phyloP scores from a whole-genome alignment of 1,139 yeast genomes.

The Blastobotrys capitulatus region DNA sequence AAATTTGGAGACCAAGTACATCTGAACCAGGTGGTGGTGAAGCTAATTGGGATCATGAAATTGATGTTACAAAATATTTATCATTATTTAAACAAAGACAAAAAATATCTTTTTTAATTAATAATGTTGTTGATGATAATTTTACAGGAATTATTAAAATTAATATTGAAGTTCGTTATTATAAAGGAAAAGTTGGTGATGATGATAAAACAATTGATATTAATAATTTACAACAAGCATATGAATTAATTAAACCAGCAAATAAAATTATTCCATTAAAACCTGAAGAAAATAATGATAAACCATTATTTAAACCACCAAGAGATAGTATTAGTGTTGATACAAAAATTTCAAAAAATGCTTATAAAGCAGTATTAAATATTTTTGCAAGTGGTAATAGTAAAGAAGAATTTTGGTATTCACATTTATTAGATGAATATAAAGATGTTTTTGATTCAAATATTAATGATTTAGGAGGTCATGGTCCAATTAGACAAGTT shows the following conservation, averaged over 20 bases:
- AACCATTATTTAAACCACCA: slow-evolving; percentile 23
- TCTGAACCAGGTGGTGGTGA: slow-evolving; percentile 62
- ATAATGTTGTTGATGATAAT: slow-evolving; percentile 53
- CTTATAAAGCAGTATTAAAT: slow-evolving; percentile 54
- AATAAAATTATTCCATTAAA: slow-evolving; percentile 1
- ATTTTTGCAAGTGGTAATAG: slow-evolving; percentile 70
- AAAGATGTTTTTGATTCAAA: slow-evolving; percentile 33
- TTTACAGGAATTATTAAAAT: slow-evolving; percentile 60
- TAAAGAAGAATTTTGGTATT: slow-evolving; percentile 81
- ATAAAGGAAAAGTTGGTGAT: slow-evolving; percentile 26
- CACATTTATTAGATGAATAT: slow-evolving; percentile 51
- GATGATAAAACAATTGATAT: background rate
- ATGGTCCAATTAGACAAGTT: slow-evolving; percentile 43
- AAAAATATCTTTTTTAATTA: slow-evolving; percentile 52
- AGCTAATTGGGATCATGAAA: slow-evolving; percentile 42
- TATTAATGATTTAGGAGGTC: slow-evolving; percentile 41
- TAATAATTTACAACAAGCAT: background rate
- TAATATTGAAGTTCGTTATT: slow-evolving; percentile 49
- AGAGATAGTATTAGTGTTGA: slow-evolving; percentile 18
- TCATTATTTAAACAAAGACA: slow-evolving; percentile 43
- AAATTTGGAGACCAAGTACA: slow-evolving; percentile 82
- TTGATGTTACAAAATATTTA: slow-evolving; percentile 60
- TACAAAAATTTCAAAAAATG: slow-evolving; percentile 45
- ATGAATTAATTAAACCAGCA: background rate
- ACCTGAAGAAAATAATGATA: background rate